Conservation (phyloP, 306 rosid species). For the Castanea crenata region DNA sequence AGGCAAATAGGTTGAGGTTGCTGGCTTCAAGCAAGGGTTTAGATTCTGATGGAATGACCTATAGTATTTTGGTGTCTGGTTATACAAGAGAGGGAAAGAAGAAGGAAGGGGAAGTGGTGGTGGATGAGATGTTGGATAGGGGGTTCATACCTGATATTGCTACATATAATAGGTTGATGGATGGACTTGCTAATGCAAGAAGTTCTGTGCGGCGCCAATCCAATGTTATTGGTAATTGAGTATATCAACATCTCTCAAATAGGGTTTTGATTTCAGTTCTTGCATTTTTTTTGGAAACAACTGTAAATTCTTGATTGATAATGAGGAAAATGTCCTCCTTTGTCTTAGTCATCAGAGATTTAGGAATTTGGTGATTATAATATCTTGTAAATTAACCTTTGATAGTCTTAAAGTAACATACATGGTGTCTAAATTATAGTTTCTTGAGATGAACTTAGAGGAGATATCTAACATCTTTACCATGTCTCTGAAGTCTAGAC, state of each 20-base stretch:
- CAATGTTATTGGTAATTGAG: constrained; percentile 21
- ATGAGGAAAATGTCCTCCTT: background rate
- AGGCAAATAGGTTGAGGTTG: constrained; percentile 62
- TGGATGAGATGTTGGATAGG: constrained; percentile 81
- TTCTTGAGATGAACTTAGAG: background rate
- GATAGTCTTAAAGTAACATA: background rate
- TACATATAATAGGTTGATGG: constrained; percentile 61
- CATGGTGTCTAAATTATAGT: background rate
- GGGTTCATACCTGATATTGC: constrained; percentile 71
- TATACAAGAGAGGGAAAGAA: constrained; percentile 48
- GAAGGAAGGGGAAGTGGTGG: constrained; percentile 51
- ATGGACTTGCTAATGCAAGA: constrained; percentile 34
- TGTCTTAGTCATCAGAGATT: constrained; percentile 1
- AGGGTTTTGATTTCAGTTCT: constrained; percentile 1
- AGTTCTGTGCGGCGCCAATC: background rate
- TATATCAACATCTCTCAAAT: background rate
- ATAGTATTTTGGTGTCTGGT: constrained; percentile 53
- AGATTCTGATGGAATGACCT: constrained; percentile 54
- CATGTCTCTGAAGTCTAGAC: background rate
- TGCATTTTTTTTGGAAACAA: background rate
- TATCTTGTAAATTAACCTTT: background rate
- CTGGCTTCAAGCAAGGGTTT: constrained; percentile 66
- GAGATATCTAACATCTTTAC: background rate
- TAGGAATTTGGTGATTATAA: constrained; percentile 2
- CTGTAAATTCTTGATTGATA: background rate